These are phyloP conservation scores for Dioszegia aurantiaca DNA, from an alignment of 768 basidiomycete species.

Conservation along the genomic window DNA sequence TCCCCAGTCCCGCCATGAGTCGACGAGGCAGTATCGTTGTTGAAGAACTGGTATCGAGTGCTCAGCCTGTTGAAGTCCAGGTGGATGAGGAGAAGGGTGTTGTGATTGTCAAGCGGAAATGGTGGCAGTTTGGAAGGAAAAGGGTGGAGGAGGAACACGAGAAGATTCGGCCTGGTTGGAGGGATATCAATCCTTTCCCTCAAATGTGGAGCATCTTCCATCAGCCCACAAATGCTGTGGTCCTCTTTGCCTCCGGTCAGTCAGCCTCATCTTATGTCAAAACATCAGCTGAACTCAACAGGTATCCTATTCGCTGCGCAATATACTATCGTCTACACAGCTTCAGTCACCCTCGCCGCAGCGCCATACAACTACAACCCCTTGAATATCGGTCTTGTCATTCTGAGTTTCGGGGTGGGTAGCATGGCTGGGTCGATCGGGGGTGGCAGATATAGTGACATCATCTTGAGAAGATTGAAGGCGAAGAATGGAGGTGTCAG, in stretches of 20 bases:
- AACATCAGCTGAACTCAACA: slow-evolving; percentile 30
- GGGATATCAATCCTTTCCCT: slow-evolving; percentile 71
- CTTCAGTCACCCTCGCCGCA: slow-evolving; percentile 64
- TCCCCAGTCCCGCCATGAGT: slow-evolving; percentile 18
- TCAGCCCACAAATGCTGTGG: slow-evolving; percentile 65
- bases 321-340: slow-evolving; percentile 71
- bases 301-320: slow-evolving; percentile 70
- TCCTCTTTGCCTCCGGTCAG: slow-evolving; percentile 66
- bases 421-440: slow-evolving; percentile 59
- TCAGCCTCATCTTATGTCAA: background rate
- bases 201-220: slow-evolving; percentile 63
- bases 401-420: slow-evolving; percentile 69
- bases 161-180: slow-evolving; percentile 60
- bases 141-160: slow-evolving; percentile 21
- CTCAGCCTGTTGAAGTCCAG: slow-evolving; percentile 1
- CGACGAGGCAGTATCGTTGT: slow-evolving; percentile 1
- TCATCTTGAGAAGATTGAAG: slow-evolving; percentile 56
- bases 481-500: slow-evolving; percentile 56
- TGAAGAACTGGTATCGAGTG: background rate
- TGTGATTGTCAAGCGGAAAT: slow-evolving; percentile 20
- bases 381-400: slow-evolving; percentile 69
- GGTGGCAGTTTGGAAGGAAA: slow-evolving; percentile 16
- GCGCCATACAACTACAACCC: slow-evolving; percentile 65
- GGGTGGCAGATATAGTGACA: slow-evolving; percentile 64
- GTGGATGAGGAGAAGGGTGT: slow-evolving; percentile 30